phyloP scores from a whole-genome alignment of 2,329 filamentous ascomycete species.

The Amylocarpus encephaloides region DNA sequence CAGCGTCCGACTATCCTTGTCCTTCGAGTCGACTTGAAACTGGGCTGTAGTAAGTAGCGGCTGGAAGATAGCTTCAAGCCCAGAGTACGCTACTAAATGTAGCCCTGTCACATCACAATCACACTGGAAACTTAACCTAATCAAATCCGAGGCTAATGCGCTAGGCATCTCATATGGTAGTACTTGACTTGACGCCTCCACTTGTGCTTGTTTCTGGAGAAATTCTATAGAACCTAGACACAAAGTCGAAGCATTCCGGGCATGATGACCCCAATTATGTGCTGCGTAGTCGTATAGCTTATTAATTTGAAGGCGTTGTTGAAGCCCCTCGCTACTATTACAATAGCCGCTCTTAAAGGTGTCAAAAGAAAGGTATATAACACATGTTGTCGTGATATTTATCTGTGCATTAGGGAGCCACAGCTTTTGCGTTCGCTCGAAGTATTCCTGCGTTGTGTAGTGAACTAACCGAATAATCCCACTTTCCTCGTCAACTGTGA shows the following conservation, averaged over 20 bases:
- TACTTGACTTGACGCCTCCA: slow-evolving; percentile 16
- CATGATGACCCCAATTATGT: slow-evolving; percentile 20
- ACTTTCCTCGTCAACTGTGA: slow-evolving; percentile 26
- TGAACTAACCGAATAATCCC: slow-evolving; percentile 26
- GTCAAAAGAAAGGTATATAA: slow-evolving; percentile 28
- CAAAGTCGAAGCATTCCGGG: slow-evolving; percentile 13
- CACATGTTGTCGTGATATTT: slow-evolving; percentile 20
- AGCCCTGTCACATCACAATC: slow-evolving; percentile 17
- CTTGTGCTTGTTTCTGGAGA: slow-evolving; percentile 13
- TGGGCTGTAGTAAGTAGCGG: not conserved
- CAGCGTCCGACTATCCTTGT: too few relatives aligned
- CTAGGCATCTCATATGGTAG: slow-evolving; percentile 1
- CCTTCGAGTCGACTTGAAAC: too few relatives aligned
- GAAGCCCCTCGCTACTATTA: slow-evolving; percentile 17
- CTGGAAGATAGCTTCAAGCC: slow-evolving; percentile 5
- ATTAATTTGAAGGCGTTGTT: slow-evolving; percentile 22
- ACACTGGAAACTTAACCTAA: slow-evolving; percentile 8
- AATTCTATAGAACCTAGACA: slow-evolving; percentile 11
- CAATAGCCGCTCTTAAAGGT: slow-evolving; percentile 21
- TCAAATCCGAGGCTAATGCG: not conserved
- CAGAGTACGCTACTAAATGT: slow-evolving; percentile 25
- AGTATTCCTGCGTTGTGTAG: slow-evolving; percentile 30
- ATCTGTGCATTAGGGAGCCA: slow-evolving; percentile 16
- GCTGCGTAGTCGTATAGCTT: slow-evolving; percentile 20
- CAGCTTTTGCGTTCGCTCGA: slow-evolving; percentile 11